Percentiles rank a stretch among this genome's conserved stretches.
These are phyloP conservation scores for Ogataea chonburiensis DNA, from an alignment of 805 yeast genomes.

Conservation along the genomic window DNA sequence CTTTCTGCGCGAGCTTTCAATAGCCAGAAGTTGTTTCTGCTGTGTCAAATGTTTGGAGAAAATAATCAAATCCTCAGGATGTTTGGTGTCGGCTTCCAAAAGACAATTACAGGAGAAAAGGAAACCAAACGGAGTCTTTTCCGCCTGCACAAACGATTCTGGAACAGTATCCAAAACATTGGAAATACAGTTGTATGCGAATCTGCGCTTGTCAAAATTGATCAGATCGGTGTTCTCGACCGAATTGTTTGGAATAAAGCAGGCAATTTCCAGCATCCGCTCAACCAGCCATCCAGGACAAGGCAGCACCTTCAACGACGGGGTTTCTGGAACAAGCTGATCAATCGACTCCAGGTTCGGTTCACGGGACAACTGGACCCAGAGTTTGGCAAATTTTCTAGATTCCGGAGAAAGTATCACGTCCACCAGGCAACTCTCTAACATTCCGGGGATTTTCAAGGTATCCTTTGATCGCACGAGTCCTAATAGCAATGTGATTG, in stretches of 20 bases:
- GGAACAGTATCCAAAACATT: conserved; percentile 49
- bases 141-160: conserved; percentile 23
- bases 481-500: conserved; percentile 63
- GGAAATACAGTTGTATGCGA: conserved; percentile 58
- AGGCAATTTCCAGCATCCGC: conserved; percentile 71
- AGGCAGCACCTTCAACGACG: conserved; percentile 55
- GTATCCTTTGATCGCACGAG: conserved; percentile 57
- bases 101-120: conserved; percentile 44
- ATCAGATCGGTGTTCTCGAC: conserved; percentile 61
- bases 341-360: conserved; percentile 8
- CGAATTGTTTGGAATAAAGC: conserved; percentile 77
- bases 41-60: conserved; percentile 45
- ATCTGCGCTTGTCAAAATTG: conserved; percentile 83
- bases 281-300: conserved; percentile 92
- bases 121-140: conserved; percentile 50
- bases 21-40: conserved; percentile 50
- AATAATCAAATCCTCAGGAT: conserved; percentile 40
- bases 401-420: conserved; percentile 82
- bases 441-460: conserved; percentile 72
- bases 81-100: conserved; percentile 40
- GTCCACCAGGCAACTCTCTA: conserved; percentile 74
- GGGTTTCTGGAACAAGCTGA: conserved; percentile 33
- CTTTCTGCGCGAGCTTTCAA: conserved; percentile 41
- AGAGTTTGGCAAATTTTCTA: conserved; percentile 61
- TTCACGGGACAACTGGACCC: conserved; percentile 58